These are phyloP conservation scores for Backusella mclennaniae DNA, from an alignment of 192 early-diverging fungal species.

Conservation along the genomic window DNA sequence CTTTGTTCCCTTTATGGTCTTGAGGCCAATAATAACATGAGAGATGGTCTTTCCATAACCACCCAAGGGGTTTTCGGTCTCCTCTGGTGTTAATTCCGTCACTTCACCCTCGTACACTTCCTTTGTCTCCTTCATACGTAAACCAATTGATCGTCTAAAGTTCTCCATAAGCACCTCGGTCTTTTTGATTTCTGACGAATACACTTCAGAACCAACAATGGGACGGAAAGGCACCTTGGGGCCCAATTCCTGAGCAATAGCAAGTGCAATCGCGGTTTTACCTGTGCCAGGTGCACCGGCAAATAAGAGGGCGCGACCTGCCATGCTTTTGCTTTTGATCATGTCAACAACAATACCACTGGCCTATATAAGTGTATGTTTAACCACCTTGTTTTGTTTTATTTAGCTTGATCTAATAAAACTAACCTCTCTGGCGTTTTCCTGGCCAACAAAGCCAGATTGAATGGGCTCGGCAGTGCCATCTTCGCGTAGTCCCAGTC, in stretches of 20 bases:
- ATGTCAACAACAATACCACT: constrained; percentile 93
- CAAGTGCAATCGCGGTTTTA: constrained; percentile 96
- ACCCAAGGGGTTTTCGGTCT: constrained; percentile 97
- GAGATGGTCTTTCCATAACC: constrained; percentile 97
- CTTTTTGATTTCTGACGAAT: constrained; percentile 97
- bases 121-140: constrained; percentile 98
- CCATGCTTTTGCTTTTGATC: constrained; percentile 96
- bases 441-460: constrained; percentile 97
- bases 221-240: constrained; percentile 99
- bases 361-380: constrained; percentile 52
- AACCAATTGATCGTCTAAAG: constrained; percentile 94
- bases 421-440: constrained; percentile 87
- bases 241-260: constrained; percentile 95
- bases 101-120: constrained; percentile 99
- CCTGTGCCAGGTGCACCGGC: constrained; percentile 97
- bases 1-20: constrained; percentile 98
- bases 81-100: constrained; percentile 94
- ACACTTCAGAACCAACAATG: constrained; percentile 98
- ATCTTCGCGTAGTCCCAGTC: constrained; percentile 85
- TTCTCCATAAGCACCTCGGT: constrained; percentile 99
- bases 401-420: neutral
- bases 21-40: constrained; percentile 94
- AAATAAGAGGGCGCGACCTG: constrained; percentile 90
- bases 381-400: too few species aligned
- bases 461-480: constrained; percentile 84